Percentiles rank a stretch among this genome's conserved stretches.
Evolutionary conservation across 2,329 filamentous ascomycete species (phyloP).

Genomic region (Trichoderma sp.): DNA sequence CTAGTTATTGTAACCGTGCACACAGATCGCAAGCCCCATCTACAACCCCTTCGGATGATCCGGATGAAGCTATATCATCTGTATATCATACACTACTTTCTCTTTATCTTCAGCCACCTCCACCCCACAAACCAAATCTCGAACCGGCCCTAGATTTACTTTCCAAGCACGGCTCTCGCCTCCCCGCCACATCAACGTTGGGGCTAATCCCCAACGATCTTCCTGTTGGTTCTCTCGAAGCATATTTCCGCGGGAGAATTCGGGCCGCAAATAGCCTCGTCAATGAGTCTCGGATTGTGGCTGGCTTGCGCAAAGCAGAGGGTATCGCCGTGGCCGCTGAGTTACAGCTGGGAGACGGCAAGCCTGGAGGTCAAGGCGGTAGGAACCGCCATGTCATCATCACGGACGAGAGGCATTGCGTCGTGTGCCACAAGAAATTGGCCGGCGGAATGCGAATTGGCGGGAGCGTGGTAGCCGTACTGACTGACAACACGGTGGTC

Average conservation of each 20-base stretch:
- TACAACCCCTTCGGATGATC: constrained; percentile 34
- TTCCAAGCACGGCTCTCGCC: constrained; percentile 85
- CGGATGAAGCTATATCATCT: constrained; percentile 59
- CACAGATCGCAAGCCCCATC: constrained; percentile 59
- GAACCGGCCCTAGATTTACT: constrained; percentile 79
- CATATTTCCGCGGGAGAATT: constrained; percentile 90
- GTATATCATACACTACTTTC: constrained; percentile 91
- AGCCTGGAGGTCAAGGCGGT: constrained; percentile 49
- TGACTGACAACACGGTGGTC: constrained; percentile 78
- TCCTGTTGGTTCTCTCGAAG: constrained; percentile 74
- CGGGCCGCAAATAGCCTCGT: constrained; percentile 78
- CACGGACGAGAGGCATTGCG: constrained; percentile 83
- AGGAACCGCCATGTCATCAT: constrained; percentile 70
- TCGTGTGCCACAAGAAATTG: constrained; percentile 88
- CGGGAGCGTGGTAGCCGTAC: constrained; percentile 83
- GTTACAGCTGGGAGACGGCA: constrained; percentile 68
- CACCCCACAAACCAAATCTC: constrained; percentile 68
- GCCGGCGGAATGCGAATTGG: constrained; percentile 82
- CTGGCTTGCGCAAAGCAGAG: constrained; percentile 72
- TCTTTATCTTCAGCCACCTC: constrained; percentile 79
- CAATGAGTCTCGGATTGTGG: constrained; percentile 75
- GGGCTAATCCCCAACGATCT: constrained; percentile 79
- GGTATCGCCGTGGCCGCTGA: constrained; percentile 72
- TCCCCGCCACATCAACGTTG: constrained; percentile 83
- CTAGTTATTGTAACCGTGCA: constrained; percentile 82